Conservation (phyloP, 257 asterid species). For the Plectranthus barbatus region DNA sequence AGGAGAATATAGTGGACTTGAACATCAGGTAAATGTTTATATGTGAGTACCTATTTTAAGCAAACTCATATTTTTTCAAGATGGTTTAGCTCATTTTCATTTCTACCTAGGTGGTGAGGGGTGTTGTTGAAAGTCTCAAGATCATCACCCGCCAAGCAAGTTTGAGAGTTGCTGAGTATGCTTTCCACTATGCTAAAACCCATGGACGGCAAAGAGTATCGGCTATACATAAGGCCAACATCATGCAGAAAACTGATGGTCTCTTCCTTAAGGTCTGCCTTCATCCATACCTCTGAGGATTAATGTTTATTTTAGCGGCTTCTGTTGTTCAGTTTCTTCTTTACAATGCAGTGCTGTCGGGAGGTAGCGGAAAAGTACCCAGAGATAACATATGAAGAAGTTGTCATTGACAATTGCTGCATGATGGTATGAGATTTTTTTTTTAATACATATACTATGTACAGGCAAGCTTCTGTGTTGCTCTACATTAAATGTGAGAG, state of each 20-base stretch:
- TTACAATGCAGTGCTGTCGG: slow-evolving; percentile 71
- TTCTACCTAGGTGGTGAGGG: slow-evolving; percentile 72
- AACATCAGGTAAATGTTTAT: slow-evolving; percentile 38
- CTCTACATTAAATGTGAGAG: neutral
- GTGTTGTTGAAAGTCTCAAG: slow-evolving; percentile 96
- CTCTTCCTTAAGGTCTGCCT: slow-evolving; percentile 83
- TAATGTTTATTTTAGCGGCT: slow-evolving; percentile 2
- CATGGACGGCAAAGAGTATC: slow-evolving; percentile 92
- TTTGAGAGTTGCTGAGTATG: slow-evolving; percentile 93
- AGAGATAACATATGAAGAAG: slow-evolving; percentile 83
- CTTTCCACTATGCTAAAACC: slow-evolving; percentile 83
- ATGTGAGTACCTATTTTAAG: neutral
- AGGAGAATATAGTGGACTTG: slow-evolving; percentile 61
- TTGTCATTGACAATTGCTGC: slow-evolving; percentile 90
- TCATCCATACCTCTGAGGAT: neutral
- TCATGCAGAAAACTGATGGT: slow-evolving; percentile 98
- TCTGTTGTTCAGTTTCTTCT: slow-evolving; percentile 23
- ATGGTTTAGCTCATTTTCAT: slow-evolving; percentile 7
- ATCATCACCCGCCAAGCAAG: slow-evolving; percentile 96
- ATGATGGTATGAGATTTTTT: slow-evolving; percentile 62
- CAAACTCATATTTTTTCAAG: neutral
- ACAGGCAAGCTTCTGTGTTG: no score
- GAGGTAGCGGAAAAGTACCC: slow-evolving; percentile 97
- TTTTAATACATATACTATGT: no score
- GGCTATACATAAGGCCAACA: slow-evolving; percentile 93